A percentile compares a stretch with the other conserved stretches of the same genome.
Conservation (phyloP, 2,329 filamentous ascomycete genomes). For the Diatrype stigma region DNA sequence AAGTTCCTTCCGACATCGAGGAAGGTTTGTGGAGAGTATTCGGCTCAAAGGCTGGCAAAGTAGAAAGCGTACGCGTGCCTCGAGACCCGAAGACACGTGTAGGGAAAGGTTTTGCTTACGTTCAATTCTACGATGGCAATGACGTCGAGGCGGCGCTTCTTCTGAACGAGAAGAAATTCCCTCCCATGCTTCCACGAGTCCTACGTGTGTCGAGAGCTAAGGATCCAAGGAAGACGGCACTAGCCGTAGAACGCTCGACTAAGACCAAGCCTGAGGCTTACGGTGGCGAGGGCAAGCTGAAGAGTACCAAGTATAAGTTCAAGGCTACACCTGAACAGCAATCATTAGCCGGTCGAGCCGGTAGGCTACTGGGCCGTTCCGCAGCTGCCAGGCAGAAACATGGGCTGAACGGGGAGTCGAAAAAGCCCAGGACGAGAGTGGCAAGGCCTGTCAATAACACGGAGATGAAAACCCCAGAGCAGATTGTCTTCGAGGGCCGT, state of each 20-base stretch:
- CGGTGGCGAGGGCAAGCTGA: conserved; percentile 26
- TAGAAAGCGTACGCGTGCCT: conserved; percentile 91
- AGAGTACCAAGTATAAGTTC: conserved; percentile 56
- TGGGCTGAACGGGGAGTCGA: conserved; percentile 25
- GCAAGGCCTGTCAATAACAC: conserved; percentile 5
- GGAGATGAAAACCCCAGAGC: conserved; percentile 58
- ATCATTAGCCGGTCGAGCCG: conserved; percentile 68
- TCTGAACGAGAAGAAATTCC: conserved; percentile 86
- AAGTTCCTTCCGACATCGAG: conserved; percentile 77
- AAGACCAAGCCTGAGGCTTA: conserved; percentile 31
- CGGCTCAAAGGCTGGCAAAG: conserved; percentile 65
- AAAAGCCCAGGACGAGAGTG: conserved; percentile 17
- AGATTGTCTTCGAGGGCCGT: conserved; percentile 77
- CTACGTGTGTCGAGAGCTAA: conserved; percentile 85
- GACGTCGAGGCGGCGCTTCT: conserved; percentile 87
- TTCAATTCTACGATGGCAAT: conserved; percentile 89
- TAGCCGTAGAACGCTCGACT: conserved; percentile 47
- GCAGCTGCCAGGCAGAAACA: conserved; percentile 49
- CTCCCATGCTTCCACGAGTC: conserved; percentile 85
- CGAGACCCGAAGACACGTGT: conserved; percentile 87
- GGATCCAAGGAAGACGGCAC: conserved; percentile 58
- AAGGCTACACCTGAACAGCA: conserved; percentile 68
- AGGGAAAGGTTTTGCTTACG: conserved; percentile 95
- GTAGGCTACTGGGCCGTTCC: conserved; percentile 68
- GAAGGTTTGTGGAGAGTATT: conserved; percentile 90